These are phyloP conservation scores for Monosporascus sp. DNA, from an alignment of 2,329 filamentous ascomycete species.

Conservation along the genomic window DNA sequence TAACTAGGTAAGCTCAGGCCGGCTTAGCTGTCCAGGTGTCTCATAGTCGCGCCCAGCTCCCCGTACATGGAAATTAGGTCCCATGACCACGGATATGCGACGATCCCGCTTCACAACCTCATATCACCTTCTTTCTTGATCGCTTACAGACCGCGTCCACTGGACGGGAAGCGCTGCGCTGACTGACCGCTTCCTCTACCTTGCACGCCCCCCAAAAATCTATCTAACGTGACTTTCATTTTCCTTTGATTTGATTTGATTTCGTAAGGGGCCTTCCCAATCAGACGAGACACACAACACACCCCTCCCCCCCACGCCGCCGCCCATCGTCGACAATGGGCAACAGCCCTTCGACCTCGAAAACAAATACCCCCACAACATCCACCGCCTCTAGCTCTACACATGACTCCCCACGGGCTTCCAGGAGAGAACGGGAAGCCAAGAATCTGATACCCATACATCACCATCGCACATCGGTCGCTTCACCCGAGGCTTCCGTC, in stretches of 20 bases:
- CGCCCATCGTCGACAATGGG: conserved; percentile 32
- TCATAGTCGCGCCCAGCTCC: background rate
- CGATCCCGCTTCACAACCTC: background rate
- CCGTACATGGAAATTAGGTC: background rate
- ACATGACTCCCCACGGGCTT: conserved; percentile 28
- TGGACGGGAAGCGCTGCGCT: background rate
- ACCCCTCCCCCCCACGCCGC: conserved; percentile 9
- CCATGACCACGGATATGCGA: background rate
- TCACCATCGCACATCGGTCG: conserved; percentile 46
- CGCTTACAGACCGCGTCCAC: background rate
- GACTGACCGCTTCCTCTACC: background rate
- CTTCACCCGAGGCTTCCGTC: conserved; percentile 57
- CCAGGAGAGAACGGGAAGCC: conserved; percentile 34
- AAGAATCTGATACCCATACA: conserved; percentile 52
- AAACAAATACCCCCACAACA: conserved; percentile 28
- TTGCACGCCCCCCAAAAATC: background rate
- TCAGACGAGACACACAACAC: background rate
- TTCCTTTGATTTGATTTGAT: background rate
- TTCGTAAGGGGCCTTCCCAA: background rate
- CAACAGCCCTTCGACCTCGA: conserved; percentile 38
- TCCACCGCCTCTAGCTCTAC: conserved; percentile 14
- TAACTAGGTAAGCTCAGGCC: background rate
- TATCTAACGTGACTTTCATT: background rate
- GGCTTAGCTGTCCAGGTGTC: background rate
- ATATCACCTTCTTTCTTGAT: background rate